These are phyloP conservation scores for Polychaeton citri DNA, from an alignment of 2,329 filamentous ascomycete species.

Conservation along the genomic window DNA sequence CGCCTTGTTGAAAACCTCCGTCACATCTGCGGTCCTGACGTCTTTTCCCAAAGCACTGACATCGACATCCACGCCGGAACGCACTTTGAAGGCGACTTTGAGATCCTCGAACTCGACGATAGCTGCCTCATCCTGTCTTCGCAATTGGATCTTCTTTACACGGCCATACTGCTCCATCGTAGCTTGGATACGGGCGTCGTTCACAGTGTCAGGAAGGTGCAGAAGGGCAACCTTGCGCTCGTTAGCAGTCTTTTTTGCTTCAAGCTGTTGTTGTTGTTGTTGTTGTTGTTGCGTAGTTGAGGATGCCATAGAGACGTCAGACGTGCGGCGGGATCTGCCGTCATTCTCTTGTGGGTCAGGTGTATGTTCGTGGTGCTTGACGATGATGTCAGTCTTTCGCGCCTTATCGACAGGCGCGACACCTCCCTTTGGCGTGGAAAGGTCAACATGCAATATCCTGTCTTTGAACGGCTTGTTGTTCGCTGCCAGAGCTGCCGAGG, in stretches of 20 bases:
- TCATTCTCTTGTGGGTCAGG: constrained; percentile 4
- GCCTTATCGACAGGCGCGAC: constrained; percentile 17
- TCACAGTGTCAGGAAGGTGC: constrained; percentile 79
- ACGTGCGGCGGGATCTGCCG: constrained; percentile 9
- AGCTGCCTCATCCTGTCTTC: constrained; percentile 72
- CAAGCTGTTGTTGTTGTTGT: constrained; percentile 1
- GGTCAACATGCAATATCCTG: constrained; percentile 21
- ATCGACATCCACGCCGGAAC: constrained; percentile 27
- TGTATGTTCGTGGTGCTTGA: constrained; percentile 15
- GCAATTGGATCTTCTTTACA: constrained; percentile 63
- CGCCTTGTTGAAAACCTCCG: constrained; percentile 36
- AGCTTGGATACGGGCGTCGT: constrained; percentile 65
- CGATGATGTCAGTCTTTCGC: constrained; percentile 16
- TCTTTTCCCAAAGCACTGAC: constrained; percentile 26
- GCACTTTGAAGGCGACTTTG: constrained; percentile 57
- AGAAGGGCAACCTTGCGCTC: constrained; percentile 69
- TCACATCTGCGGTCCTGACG: constrained; percentile 35
- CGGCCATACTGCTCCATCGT: constrained; percentile 58
- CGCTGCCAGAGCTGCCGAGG: constrained; percentile 18
- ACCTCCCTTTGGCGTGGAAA: constrained; percentile 17
- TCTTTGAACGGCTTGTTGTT: constrained; percentile 21
- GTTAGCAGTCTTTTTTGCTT: constrained; percentile 14
- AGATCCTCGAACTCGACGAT: constrained; percentile 69
- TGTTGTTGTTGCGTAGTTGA: constrained; percentile 1
- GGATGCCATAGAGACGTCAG: constrained; percentile 17